Evolutionary conservation across 352 stramenopile species (phyloP), one percentile per base, ranked within the genome.

Genomic region (Pythium utonaiense): DNA sequence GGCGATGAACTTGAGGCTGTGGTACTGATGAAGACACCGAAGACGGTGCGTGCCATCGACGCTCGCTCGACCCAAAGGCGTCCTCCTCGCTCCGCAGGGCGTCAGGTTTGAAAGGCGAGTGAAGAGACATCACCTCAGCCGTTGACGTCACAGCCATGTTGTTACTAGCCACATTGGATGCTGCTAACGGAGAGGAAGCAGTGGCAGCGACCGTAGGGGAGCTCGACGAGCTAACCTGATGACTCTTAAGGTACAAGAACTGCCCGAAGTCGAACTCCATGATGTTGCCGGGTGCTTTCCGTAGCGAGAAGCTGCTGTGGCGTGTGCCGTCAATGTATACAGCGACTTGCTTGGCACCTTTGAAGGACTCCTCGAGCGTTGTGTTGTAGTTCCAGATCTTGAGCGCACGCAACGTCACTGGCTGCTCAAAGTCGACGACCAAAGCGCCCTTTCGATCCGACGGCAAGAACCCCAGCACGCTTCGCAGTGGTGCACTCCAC

Each of bases 241-340:
- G 28, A 31, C 47, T 57, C 28, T 57, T 54, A 13, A 89, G 58
- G 54, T 88, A 77, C 33, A 96, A 58, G 42, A 89, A 87, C 64
- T 96, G 87, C 1, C 82, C 81, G 64, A 93, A 96, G 59, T 96
- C 87, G 47, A 95, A 93, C 27, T 85, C 73, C 57, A 73, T 89
- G 49, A 77, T 64, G 67, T 88, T 83, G 4, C 84, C 85, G 6
- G 84, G 82, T 0, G 88, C 86, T 41, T 96, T 95, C 9, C 89
- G 77, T 10, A 96, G 65, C 17, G 88, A 86, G 33, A 78, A 83
- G 19, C 73, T 74, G 25, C 62, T 71, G 56, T 78, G 69, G 1
- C 71, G 70, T 1, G 59, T 57, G 19, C 75, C 75, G 50, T 92
- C 80, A 42, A 91, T 51, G 33, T 70, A 69, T 24, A 91, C 59